A percentile compares a stretch with the other conserved stretches of the same genome.
Conservation (phyloP, 2,329 filamentous ascomycete species). For the Scedosporium boydii region DNA sequence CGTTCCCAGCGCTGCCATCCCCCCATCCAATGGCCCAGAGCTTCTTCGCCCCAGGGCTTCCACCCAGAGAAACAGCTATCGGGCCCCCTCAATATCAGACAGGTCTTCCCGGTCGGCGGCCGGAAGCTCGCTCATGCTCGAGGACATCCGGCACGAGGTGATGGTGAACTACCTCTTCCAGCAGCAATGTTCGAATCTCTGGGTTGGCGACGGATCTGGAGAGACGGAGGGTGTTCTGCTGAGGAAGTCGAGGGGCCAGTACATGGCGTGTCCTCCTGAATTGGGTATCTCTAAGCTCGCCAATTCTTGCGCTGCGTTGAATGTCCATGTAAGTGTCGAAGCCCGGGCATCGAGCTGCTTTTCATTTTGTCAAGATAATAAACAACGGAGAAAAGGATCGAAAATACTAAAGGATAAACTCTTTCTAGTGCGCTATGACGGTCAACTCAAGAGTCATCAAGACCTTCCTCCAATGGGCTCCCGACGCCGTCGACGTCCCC, state of each 20-base stretch:
- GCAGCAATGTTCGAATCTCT: constrained; percentile 65
- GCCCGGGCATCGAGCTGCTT: background rate
- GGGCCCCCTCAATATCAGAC: constrained; percentile 42
- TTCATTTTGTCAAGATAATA: background rate
- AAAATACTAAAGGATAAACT: too few relatives aligned
- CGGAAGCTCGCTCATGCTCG: constrained; percentile 47
- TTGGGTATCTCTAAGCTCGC: constrained; percentile 55
- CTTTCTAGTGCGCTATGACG: constrained; percentile 61
- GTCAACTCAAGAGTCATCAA: constrained; percentile 73
- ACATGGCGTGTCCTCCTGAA: constrained; percentile 63
- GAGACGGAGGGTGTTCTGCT: constrained; percentile 64
- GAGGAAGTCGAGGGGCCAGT: constrained; percentile 56
- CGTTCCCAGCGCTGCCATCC: constrained; percentile 10
- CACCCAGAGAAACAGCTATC: constrained; percentile 39
- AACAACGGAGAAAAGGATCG: background rate
- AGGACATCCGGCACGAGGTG: constrained; percentile 71
- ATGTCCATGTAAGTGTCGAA: constrained; percentile 49
- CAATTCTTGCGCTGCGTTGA: constrained; percentile 55
- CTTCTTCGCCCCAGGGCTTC: constrained; percentile 36
- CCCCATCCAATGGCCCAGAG: constrained; percentile 26
- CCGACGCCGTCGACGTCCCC: constrained; percentile 64
- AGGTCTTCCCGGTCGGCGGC: constrained; percentile 27
- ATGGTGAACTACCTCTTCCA: constrained; percentile 80
- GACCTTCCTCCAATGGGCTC: constrained; percentile 64
- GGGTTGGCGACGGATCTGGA: constrained; percentile 61